Base-by-base conservation (phyloP, 805 yeast genomes). In the Saturnispora galanensis region DNA sequence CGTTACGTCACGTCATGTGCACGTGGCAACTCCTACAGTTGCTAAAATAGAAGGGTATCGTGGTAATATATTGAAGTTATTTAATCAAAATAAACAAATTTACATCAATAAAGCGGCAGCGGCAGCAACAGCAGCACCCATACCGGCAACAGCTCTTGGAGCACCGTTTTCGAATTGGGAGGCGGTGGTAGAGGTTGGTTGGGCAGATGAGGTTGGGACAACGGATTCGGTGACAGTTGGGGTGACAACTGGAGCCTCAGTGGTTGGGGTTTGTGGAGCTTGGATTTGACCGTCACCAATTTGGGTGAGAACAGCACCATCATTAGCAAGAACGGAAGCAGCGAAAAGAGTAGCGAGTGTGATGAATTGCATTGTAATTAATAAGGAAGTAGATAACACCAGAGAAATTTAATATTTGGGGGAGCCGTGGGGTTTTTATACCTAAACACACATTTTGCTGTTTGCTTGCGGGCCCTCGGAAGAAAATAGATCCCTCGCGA, bases 201-300 rank as follows among this genome's bases (percentile, higher is more conserved):
- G 40, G 17, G 68, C 59, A 73, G 79, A 60, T 63, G 62, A 74
- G 79, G 53, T 80, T 79, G 52, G 74, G 31, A 34, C 36, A 17
- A 52, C 44, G 47, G 38, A 41, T 28, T 45, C 48, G 40, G 50
- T 31, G 32, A n/a, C 37, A 9, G 37, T 10, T 7, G 44, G 28
- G 13, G 44, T 38, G 15, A 32, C 40, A 13, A 35, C 31, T 11
- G 49, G 33, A 12, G 37, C 38, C 10, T 17, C 44, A 17, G 48
- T 35, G 28, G 42, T 16, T 18, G 54, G 48, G 3, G 44, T 31
- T 18, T 35, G 16, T 28, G 54, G 48, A 39, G 70, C 70, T 61
- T 76, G 81, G 60, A 76, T 64, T 64, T 77, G 81, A 56, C 81
- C 81, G 50, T 77, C 83, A 55, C 71, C 70, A 47, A 77, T 76